A percentile compares a stretch with the other conserved stretches of the same genome.
Evolutionary conservation across 1,284 basidiomycete genomes (phyloP).

Genomic region (Meripilus lineatus): DNA sequence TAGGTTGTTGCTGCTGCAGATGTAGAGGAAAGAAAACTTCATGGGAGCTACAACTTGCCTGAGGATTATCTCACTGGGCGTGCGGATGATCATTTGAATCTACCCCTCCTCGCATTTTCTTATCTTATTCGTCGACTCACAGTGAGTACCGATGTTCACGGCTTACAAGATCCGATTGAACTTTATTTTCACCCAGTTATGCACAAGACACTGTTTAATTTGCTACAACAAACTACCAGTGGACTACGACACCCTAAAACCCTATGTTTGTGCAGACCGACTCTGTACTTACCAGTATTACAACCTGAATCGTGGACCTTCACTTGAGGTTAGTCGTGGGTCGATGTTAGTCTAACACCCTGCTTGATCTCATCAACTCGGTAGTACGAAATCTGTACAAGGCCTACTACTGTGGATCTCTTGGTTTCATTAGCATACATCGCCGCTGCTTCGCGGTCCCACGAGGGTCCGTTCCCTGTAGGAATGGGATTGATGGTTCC

Average conservation of each 20-base stretch:
- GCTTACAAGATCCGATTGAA: no score
- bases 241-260: constrained; percentile 55
- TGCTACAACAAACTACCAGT: constrained; percentile 52
- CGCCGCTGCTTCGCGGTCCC: constrained; percentile 42
- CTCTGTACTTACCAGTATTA: constrained; percentile 65
- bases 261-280: constrained; percentile 57
- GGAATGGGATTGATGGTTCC: constrained; percentile 54
- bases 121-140: constrained; percentile 57
- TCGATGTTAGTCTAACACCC: no score
- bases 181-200: constrained; percentile 37
- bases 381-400: constrained; percentile 60
- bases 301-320: constrained; percentile 52
- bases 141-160: no score
- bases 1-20: no score
- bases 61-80: constrained; percentile 43
- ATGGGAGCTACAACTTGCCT: constrained; percentile 45
- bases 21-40: no score
- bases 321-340: constrained; percentile 56
- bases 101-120: constrained; percentile 52
- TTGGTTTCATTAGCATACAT: constrained; percentile 55
- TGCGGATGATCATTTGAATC: constrained; percentile 37
- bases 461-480: constrained; percentile 53
- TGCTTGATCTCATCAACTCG: neutral
- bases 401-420: constrained; percentile 53
- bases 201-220: constrained; percentile 56